Evolutionary conservation across 108 stramenopile species (phyloP).

Genomic region (Mediolabrus comicus): DNA sequence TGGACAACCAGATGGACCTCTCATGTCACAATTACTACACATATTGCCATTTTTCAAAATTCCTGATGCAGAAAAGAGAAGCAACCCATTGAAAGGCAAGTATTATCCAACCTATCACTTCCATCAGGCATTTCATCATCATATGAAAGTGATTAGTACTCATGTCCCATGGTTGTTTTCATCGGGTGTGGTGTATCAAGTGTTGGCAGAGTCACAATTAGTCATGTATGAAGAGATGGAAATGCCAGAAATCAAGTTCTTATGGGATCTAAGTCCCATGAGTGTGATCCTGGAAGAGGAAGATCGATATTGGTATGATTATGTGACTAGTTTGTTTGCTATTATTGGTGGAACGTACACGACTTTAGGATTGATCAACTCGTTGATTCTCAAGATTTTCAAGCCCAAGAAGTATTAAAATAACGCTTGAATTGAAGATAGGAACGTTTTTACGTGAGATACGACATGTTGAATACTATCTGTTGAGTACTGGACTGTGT

Average conservation of each 20-base stretch:
- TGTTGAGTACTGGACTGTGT: no score
- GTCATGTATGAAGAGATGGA: slow-evolving; percentile 84
- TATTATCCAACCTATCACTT: slow-evolving; percentile 63
- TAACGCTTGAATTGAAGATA: no score
- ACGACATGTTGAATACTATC: no score
- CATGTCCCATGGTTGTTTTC: slow-evolving; percentile 74
- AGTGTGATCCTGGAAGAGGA: slow-evolving; percentile 87
- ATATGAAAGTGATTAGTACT: slow-evolving; percentile 97
- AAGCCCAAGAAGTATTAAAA: slow-evolving; percentile 89
- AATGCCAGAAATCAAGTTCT: slow-evolving; percentile 89
- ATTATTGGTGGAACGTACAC: slow-evolving; percentile 98
- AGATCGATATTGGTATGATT: slow-evolving; percentile 94
- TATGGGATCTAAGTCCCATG: slow-evolving; percentile 93
- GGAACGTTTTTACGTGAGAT: no score
- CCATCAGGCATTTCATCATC: slow-evolving; percentile 96
- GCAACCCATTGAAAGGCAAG: slow-evolving; percentile 82
- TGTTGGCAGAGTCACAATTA: slow-evolving; percentile 87
- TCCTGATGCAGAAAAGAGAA: slow-evolving; percentile 80
- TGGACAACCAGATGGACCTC: slow-evolving; percentile 71
- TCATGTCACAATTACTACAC: slow-evolving; percentile 37
- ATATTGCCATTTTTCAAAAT: slow-evolving; percentile 75
- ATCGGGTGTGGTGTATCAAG: slow-evolving; percentile 66
- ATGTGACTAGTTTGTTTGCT: slow-evolving; percentile 93
- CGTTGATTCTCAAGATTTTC: slow-evolving; percentile 90
- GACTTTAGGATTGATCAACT: slow-evolving; percentile 94